Evolutionary conservation across 257 asterid genomes (phyloP).

Genomic region (Solanum bulbocastanum): DNA sequence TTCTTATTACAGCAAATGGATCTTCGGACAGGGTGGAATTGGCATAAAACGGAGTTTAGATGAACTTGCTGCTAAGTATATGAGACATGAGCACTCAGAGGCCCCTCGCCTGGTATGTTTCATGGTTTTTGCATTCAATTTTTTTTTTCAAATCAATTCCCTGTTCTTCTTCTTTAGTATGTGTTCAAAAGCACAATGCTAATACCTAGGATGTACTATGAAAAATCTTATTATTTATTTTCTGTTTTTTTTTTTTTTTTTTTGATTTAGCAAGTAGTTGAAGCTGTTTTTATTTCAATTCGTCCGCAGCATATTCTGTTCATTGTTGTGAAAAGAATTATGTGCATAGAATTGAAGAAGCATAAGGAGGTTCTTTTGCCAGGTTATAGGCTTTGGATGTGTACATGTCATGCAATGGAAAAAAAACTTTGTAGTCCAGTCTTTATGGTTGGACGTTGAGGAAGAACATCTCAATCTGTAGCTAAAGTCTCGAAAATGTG

Average conservation of each 20-base stretch:
- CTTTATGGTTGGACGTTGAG: not conserved
- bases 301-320: not conserved
- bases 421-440: not conserved
- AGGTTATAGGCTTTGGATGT: not conserved
- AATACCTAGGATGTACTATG: not conserved
- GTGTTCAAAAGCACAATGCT: not conserved
- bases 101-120: slow-evolving; percentile 89
- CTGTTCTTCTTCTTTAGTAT: not conserved
- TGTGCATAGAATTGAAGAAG: not conserved
- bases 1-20: not conserved
- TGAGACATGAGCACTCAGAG: slow-evolving; percentile 53
- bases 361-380: not conserved
- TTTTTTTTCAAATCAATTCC: not conserved
- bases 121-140: not conserved
- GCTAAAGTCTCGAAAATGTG: not conserved
- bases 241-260: not conserved
- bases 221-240: not conserved
- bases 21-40: slow-evolving; percentile 64
- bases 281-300: not conserved
- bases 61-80: slow-evolving; percentile 76
- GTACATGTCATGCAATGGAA: not conserved
- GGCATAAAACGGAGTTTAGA: slow-evolving; percentile 85
- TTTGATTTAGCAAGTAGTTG: not conserved
- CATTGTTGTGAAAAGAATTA: not conserved
- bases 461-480: not conserved